Conservation (phyloP, 2,329 filamentous ascomycete species). For the Cladophialophora chaetospira region DNA sequence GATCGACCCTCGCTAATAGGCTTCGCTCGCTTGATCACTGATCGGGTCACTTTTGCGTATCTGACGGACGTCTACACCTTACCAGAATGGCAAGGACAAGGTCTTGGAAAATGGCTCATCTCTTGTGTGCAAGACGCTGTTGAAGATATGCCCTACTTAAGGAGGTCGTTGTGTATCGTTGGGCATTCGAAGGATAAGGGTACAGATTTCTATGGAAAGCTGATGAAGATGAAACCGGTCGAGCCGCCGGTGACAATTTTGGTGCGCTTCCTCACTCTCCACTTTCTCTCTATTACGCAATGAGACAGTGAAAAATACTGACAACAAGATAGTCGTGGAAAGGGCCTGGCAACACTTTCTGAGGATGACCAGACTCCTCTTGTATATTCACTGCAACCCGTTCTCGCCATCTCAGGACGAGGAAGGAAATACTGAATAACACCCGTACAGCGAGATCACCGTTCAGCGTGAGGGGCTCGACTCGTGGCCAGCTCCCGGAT, state of each 20-base stretch:
- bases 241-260: not conserved
- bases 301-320: not conserved
- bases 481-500: too few species aligned
- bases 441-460: too few species aligned
- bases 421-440: too few species aligned
- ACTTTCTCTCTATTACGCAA: too few species aligned
- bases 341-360: constrained; percentile 1
- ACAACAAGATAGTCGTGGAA: not conserved
- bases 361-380: not conserved
- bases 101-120: constrained; percentile 68
- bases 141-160: constrained; percentile 59
- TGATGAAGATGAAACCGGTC: constrained; percentile 15
- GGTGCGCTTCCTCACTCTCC: not conserved
- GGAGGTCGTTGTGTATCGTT: constrained; percentile 61
- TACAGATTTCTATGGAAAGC: constrained; percentile 7
- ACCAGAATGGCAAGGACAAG: constrained; percentile 60
- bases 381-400: too few species aligned
- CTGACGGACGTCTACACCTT: constrained; percentile 69
- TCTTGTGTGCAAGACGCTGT: constrained; percentile 60
- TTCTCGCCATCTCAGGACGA: too few species aligned
- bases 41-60: constrained; percentile 69
- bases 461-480: too few species aligned
- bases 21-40: constrained; percentile 67
- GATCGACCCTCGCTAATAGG: constrained; percentile 48
- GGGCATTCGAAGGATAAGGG: constrained; percentile 23